A percentile compares a stretch with the other conserved stretches of the same genome.
Conservation (phyloP, 192 early-diverging fungal species). For the Coemansia asiatica region DNA sequence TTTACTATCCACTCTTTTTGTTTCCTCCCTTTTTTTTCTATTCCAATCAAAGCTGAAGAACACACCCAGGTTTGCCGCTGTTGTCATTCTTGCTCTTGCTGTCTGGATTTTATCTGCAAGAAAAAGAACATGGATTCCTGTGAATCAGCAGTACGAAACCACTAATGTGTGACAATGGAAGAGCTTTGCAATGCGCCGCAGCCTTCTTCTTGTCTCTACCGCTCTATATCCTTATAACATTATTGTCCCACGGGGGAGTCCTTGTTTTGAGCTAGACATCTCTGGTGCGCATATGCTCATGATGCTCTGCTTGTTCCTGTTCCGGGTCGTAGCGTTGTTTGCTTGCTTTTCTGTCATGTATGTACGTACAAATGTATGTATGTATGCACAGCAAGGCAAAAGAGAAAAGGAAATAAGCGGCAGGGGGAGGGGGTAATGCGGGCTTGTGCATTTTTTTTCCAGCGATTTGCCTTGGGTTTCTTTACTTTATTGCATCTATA, state of each 20-base stretch:
- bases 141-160: neutral
- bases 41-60: neutral
- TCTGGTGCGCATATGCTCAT: neutral
- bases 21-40: neutral
- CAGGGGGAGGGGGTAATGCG: constrained; percentile 31
- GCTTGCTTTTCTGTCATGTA: neutral
- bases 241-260: neutral
- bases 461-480: constrained; percentile 29
- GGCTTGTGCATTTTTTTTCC: constrained; percentile 39
- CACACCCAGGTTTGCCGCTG: neutral
- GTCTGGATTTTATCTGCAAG: neutral
- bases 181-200: neutral
- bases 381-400: constrained; percentile 19
- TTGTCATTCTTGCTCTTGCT: neutral
- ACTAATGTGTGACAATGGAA: neutral
- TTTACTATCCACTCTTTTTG: neutral
- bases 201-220: neutral
- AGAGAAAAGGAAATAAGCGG: constrained; percentile 3
- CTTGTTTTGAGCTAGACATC: too few species aligned
- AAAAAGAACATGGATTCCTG: too few species aligned
- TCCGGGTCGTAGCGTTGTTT: neutral
- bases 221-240: neutral
- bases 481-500: constrained; percentile 6
- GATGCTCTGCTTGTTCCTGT: neutral
- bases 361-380: constrained; percentile 14